Evolutionary conservation across 768 basidiomycete species (phyloP), one percentile per base, ranked within the genome.

Genomic region (Lentinula lateritia): DNA sequence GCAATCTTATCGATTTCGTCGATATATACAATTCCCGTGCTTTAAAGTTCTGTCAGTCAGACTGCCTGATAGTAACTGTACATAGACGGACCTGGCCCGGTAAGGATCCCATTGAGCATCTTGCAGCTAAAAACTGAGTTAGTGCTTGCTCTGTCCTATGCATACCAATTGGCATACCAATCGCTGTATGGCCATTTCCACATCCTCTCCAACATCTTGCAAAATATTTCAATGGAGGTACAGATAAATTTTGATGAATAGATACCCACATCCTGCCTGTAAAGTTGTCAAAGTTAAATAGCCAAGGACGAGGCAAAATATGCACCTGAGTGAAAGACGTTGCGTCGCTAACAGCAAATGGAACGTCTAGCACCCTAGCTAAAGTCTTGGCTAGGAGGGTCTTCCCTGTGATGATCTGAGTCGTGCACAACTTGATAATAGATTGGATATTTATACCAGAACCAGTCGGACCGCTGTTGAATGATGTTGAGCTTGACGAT

Each of bases 1-100:
- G 93, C 90, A 62, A 97, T 87, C 76, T 98, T 98, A 76, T 98
- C 96, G 1, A 95, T 79, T 75, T 98, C 96, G 68, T 98, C 96
- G 52, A 98, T 95, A 70, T 96, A 96, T 36, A 98, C 88, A 63
- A 98, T 97, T 6, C 95, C 95, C 71, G 87, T 87, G 69, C 93
- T 95, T 61, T n/a, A 16, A 18, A 15, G 16, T 9, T 16, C 3
- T 28, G 28, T 28, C 28, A 28, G 28, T 28, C 28, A 28, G 28
- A 28, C 28, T 28, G 28, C 28, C 3, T 28, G 28, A 3, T 28
- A 28, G 2, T 28, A 28, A 28, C 28, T 28, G 28, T 28, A 28
- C 28, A 28, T 28, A 28, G 28, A 92, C 55, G 15, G 18, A 56
- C 93, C 91, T 90, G 20, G 96, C 93, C 60, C 90, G 85, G 59